Base-by-base conservation (phyloP, 2,329 filamentous ascomycete genomes). In the Polychaeton citri region DNA sequence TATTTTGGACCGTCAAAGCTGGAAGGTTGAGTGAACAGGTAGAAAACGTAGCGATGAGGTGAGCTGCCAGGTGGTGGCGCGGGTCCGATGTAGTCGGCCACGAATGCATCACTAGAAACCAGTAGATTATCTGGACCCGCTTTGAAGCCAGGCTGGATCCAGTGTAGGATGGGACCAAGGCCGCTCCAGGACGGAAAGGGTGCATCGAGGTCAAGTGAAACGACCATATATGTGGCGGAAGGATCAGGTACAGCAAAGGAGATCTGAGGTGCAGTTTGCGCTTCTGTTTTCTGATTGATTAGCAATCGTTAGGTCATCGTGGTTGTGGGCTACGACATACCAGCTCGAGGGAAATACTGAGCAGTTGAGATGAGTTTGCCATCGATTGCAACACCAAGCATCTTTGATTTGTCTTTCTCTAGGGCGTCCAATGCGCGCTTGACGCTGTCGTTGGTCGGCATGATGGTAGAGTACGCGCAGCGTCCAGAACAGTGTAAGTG, bases 41-140 rank as follows among this genome's bases (percentile, higher is more conserved):
- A 57, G 44, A 69, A 71, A 3, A 59, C 38, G 43, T 71, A 71
- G 1, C 68, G 63, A 49, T 71, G 67, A 7, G 68, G 63, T 6
- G 53, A 43, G 38, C 63, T 65, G 5, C 52, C 43, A 1, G 61
- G 61, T 9, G 67, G 67, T n/a, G 68, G 66, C 3, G 55, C 58
- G 2, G 68, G 66, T 0, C 57, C 61, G 33, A 66, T 58, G 43
- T 65, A 71, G 32, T 59, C 48, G 5, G 52, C 53, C 8, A 65
- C 37, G 30, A 57, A 57, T 0, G 52, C 47, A 1, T 38, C 38
- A 5, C 33, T 38, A 3, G 37, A 19, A 20, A 34, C 38, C 19
- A 49, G 32, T 7, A 30, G 34, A 18, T 38, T 28, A 12, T 35
- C 15, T 24, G 44, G 33, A n/a, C n/a, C n/a, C n/a, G n/a, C n/a